A percentile compares a stretch with the other conserved stretches of the same genome.
These are phyloP conservation scores for Blastocrithidia nonstop DNA, from an alignment of 208 protist species.

Conservation along the genomic window DNA sequence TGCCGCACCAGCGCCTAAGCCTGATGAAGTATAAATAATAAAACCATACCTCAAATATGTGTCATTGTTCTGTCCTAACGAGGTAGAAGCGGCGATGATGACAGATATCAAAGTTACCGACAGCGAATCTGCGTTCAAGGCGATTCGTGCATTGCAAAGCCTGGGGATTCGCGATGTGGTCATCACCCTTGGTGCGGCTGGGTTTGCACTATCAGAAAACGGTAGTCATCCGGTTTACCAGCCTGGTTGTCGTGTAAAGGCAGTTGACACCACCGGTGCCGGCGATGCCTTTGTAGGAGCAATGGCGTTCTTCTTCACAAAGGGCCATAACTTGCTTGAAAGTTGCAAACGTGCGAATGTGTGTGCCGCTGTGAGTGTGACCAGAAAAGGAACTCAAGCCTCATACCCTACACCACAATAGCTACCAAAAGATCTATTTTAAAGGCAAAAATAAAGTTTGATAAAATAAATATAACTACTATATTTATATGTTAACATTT, in stretches of 20 bases:
- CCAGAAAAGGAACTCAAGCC: slow-evolving; percentile 75
- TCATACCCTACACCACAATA: slow-evolving; percentile 64
- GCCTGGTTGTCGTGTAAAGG: slow-evolving; percentile 50
- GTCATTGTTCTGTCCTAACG: slow-evolving; percentile 86
- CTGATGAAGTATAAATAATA: slow-evolving; percentile 40
- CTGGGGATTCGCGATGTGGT: slow-evolving; percentile 67
- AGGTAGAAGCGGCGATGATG: slow-evolving; percentile 80
- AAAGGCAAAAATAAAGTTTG: too few species aligned
- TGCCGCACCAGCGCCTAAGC: slow-evolving; percentile 73
- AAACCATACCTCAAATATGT: slow-evolving; percentile 66
- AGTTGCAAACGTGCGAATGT: slow-evolving; percentile 60
- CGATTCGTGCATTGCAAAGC: slow-evolving; percentile 41
- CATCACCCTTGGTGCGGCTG: slow-evolving; percentile 76
- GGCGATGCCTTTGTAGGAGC: slow-evolving; percentile 89
- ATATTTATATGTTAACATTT: too few species aligned
- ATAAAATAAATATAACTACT: too few species aligned
- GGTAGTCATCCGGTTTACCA: slow-evolving; percentile 21
- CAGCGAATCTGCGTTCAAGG: slow-evolving; percentile 24
- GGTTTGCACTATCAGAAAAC: slow-evolving; percentile 54
- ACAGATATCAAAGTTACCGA: slow-evolving; percentile 61
- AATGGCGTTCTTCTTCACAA: slow-evolving; percentile 78
- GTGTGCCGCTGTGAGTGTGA: slow-evolving; percentile 79
- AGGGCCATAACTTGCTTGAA: slow-evolving; percentile 52
- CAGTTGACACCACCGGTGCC: slow-evolving; percentile 88
- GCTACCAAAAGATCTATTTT: slow-evolving; percentile 31